Evolutionary conservation across 192 early-diverging fungal species (phyloP).

Genomic region (Spizellomyces sp.): DNA sequence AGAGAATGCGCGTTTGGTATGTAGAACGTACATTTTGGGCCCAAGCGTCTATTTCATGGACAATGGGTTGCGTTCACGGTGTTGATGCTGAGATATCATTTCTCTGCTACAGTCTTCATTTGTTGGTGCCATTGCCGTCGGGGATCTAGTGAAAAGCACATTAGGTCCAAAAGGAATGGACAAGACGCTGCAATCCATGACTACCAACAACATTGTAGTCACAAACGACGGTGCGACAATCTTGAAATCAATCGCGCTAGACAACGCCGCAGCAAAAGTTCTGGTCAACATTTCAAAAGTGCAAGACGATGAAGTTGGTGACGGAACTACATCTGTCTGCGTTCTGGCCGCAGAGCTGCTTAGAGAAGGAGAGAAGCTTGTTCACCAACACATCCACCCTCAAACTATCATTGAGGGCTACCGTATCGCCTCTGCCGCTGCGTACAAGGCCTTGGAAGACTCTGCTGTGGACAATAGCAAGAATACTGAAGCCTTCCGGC

Average conservation of each 20-base stretch:
- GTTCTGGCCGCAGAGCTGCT: conserved; percentile 95
- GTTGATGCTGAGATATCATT: not conserved
- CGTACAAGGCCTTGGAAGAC: conserved; percentile 80
- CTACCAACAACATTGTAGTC: conserved; percentile 82
- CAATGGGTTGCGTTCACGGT: too few species aligned
- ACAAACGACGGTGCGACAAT: conserved; percentile 99
- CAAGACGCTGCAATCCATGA: conserved; percentile 96
- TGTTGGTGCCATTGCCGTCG: conserved; percentile 98
- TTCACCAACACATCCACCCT: conserved; percentile 95
- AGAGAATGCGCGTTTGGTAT: conserved; percentile 96
- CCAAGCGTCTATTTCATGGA: too few species aligned
- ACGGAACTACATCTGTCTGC: conserved; percentile 99
- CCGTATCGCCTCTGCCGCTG: conserved; percentile 81
- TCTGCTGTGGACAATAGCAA: conserved; percentile 80
- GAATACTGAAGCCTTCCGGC: conserved; percentile 72
- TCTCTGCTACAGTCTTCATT: conserved; percentile 71
- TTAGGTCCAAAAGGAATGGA: conserved; percentile 99
- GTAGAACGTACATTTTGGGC: not conserved
- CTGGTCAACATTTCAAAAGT: conserved; percentile 98
- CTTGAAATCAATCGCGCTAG: conserved; percentile 93
- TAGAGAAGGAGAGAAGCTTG: conserved; percentile 88
- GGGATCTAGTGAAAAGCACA: conserved; percentile 97
- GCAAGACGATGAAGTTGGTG: conserved; percentile 99
- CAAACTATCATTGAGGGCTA: conserved; percentile 97
- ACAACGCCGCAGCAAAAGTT: conserved; percentile 98